Conservation (phyloP, 2,329 filamentous ascomycete species). For the Chalara sp. region DNA sequence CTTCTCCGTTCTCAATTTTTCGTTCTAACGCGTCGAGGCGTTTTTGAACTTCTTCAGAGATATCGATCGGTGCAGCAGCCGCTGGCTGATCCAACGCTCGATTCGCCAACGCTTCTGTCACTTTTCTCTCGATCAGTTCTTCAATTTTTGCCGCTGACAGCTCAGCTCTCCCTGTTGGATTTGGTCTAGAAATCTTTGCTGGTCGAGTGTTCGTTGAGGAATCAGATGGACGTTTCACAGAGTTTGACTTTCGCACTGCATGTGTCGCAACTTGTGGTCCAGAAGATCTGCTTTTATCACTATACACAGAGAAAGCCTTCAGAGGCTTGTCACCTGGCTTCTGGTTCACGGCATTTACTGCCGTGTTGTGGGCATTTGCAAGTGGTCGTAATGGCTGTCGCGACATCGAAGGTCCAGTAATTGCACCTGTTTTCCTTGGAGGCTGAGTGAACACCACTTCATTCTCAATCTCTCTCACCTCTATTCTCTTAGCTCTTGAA, state of each 20-base stretch:
- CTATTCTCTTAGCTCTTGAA: slow-evolving; percentile 91
- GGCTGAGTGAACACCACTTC: slow-evolving; percentile 81
- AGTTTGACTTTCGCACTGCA: slow-evolving; percentile 27
- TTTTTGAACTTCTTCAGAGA: slow-evolving; percentile 72
- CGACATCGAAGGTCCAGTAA: slow-evolving; percentile 36
- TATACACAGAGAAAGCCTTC: slow-evolving; percentile 83
- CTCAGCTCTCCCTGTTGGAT: slow-evolving; percentile 27
- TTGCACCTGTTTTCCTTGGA: slow-evolving; percentile 43
- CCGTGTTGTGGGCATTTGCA: slow-evolving; percentile 67
- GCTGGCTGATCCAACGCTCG: slow-evolving; percentile 53
- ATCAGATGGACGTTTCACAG: slow-evolving; percentile 27
- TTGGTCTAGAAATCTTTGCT: slow-evolving; percentile 39
- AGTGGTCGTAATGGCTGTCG: slow-evolving; percentile 77
- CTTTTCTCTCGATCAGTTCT: slow-evolving; percentile 85
- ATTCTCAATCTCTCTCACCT: slow-evolving; percentile 92
- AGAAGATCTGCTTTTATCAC: slow-evolving; percentile 57
- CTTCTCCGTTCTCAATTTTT: slow-evolving; percentile 61
- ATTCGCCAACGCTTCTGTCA: slow-evolving; percentile 82
- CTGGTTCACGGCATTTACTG: slow-evolving; percentile 49
- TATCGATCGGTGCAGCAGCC: slow-evolving; percentile 36
- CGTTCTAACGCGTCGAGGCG: slow-evolving; percentile 80
- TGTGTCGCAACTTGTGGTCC: slow-evolving; percentile 20
- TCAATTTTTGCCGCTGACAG: slow-evolving; percentile 73
- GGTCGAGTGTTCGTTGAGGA: slow-evolving; percentile 31
- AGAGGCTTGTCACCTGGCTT: slow-evolving; percentile 62